Evolutionary conservation across 2,329 filamentous ascomycete species (phyloP).

Genomic region (Alternaria sp.): DNA sequence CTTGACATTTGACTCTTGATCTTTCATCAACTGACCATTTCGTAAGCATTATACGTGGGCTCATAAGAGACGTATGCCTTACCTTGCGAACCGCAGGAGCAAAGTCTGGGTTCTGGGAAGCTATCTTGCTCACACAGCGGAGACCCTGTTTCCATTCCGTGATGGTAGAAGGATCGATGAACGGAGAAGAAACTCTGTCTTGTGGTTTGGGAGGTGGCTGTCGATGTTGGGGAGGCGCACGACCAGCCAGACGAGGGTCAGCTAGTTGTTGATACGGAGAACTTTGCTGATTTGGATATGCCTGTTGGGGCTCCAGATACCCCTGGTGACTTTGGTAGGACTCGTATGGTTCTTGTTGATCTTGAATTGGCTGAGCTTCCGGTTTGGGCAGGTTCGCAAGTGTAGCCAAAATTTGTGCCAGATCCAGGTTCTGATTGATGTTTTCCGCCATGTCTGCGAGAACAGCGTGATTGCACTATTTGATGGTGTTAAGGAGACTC

Average conservation of each 20-base stretch:
- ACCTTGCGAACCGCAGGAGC: conserved; percentile 50
- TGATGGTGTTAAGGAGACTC: not conserved
- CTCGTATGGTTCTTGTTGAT: conserved; percentile 15
- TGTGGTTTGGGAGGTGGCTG: conserved; percentile 21
- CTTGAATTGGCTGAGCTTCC: conserved; percentile 16
- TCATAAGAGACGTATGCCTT: conserved; percentile 9
- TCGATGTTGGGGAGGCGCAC: conserved; percentile 22
- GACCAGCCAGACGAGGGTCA: conserved; percentile 33
- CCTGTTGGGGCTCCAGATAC: conserved; percentile 5
- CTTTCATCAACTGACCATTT: conserved; percentile 61
- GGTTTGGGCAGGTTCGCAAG: conserved; percentile 39
- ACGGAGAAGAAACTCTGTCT: conserved; percentile 23
- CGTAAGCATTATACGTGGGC: not conserved
- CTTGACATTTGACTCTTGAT: conserved; percentile 67
- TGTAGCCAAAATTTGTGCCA: conserved; percentile 45
- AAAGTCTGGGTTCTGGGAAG: conserved; percentile 53
- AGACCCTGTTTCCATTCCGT: conserved; percentile 56
- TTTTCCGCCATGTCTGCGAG: conserved; percentile 40
- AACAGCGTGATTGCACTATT: not conserved
- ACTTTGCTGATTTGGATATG: conserved; percentile 2
- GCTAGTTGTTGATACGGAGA: conserved; percentile 9
- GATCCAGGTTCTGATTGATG: conserved; percentile 31
- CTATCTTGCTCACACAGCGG: conserved; percentile 56
- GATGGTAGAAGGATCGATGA: conserved; percentile 56
- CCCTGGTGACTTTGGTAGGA: conserved; percentile 5